These are phyloP conservation scores for Paecilomyces niveus DNA, from an alignment of 2,329 filamentous ascomycete genomes.

Conservation along the genomic window DNA sequence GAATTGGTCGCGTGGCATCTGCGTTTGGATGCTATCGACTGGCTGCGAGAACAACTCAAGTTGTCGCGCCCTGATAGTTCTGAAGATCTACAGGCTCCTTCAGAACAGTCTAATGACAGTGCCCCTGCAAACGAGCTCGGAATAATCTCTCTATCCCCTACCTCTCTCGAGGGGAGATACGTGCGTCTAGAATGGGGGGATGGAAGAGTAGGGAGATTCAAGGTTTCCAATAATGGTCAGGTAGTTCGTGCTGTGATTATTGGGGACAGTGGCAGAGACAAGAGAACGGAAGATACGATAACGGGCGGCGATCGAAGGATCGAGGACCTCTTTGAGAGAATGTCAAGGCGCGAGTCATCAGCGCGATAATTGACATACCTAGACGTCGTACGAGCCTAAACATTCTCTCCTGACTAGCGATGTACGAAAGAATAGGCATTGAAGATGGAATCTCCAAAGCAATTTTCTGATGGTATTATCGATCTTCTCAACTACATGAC, in stretches of 20 bases:
- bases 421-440: not conserved
- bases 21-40: conserved; percentile 29
- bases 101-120: not conserved
- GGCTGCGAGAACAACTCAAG: conserved; percentile 26
- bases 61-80: conserved; percentile 11
- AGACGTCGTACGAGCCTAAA: not conserved
- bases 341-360: conserved; percentile 12
- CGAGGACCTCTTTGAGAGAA: conserved; percentile 26
- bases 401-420: not conserved
- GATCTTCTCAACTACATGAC: not conserved
- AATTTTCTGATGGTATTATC: not conserved
- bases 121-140: conserved; percentile 17
- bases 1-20: conserved; percentile 37
- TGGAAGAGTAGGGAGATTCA: conserved; percentile 37
- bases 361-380: not conserved
- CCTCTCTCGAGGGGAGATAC: conserved; percentile 34
- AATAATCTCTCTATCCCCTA: conserved; percentile 28
- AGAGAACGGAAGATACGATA: conserved; percentile 26
- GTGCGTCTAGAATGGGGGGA: conserved; percentile 38
- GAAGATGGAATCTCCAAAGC: not conserved
- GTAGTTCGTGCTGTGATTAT: conserved; percentile 38
- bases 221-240: conserved; percentile 32
- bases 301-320: conserved; percentile 27
- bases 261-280: conserved; percentile 32
- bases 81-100: not conserved